Evolutionary conservation across 2,329 filamentous ascomycete genomes (phyloP).

Genomic region (Magnaporthales sp.): DNA sequence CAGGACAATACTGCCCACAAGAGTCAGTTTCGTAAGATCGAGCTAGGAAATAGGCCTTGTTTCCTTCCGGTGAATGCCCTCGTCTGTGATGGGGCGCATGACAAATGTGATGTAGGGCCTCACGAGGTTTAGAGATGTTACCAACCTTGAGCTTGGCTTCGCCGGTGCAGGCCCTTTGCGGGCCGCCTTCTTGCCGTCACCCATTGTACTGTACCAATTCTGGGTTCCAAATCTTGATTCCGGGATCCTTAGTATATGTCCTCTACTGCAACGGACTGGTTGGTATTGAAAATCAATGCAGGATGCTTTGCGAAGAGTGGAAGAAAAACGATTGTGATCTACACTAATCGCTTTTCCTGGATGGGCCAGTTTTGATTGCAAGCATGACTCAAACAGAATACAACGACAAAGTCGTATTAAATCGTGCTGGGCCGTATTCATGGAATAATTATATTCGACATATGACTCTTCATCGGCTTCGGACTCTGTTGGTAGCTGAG

Average conservation of each 20-base stretch:
- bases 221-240: background rate
- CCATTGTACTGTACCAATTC: background rate
- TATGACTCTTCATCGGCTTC: background rate
- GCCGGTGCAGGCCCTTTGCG: background rate
- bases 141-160: background rate
- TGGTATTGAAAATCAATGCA: background rate
- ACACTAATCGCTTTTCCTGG: background rate
- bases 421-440: background rate
- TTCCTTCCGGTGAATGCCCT: background rate
- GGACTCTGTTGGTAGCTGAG: background rate
- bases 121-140: background rate
- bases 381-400: background rate
- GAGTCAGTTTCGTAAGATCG: background rate
- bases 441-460: background rate
- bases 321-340: background rate
- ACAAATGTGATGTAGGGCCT: background rate
- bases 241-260: background rate
- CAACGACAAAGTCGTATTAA: background rate
- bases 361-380: background rate
- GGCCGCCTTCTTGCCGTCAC: background rate
- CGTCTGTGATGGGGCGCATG: background rate
- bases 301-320: background rate
- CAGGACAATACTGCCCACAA: conserved; percentile 58
- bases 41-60: background rate
- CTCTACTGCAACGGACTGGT: background rate